Base-by-base conservation (phyloP, 306 rosid species). In the Rosa multiflora region DNA sequence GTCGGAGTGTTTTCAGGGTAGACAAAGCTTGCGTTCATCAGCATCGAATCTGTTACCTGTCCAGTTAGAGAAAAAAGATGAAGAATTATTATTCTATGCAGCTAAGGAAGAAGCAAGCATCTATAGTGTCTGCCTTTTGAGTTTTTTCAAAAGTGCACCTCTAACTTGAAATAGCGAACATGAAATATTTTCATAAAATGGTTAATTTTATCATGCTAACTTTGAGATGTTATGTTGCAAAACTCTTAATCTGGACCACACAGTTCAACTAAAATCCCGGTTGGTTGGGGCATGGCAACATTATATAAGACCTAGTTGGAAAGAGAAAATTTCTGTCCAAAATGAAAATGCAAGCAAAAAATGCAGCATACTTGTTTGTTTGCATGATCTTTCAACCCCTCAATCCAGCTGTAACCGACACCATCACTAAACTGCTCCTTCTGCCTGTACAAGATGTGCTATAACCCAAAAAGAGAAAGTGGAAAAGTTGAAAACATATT, bases 371-470 rank as follows among this genome's bases (percentile, higher is more conserved):
- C 99, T 79, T 90, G 99, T 71, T 79, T 61, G 77, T 87, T 83
- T 37, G 99, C 93, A 77, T 95, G 98, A 62, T 91, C 97, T 81
- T 90, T 95, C 85, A 95, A 84, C 79, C 97, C 97, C 58, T 95
- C 99, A 81, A 95, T 95, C 99, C 99, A 95, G 85, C 96, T 93
- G 89, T 95, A 95, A 56, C 99, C 99, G 5, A 95, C 99, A 55
- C 99, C 99, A 61, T 26, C 26, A 26, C 26, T 26, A 26, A 26
- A 26, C 81, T 95, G 98, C 82, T 95, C 99, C 89, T 95, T 95
- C 86, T 95, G 99, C 88, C 98, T 81, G 88, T 95, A 91, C 76
- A 95, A 66, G 82, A 93, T 95, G 93, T 93, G 94, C 99, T 95
- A 72, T 13, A 82, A 61, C 52, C 53, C 56, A 44, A 26, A 18